Percentiles rank a stretch among this genome's conserved stretches.
Conservation (phyloP, 192 early-diverging fungal species). For the Piromyces finnis region DNA sequence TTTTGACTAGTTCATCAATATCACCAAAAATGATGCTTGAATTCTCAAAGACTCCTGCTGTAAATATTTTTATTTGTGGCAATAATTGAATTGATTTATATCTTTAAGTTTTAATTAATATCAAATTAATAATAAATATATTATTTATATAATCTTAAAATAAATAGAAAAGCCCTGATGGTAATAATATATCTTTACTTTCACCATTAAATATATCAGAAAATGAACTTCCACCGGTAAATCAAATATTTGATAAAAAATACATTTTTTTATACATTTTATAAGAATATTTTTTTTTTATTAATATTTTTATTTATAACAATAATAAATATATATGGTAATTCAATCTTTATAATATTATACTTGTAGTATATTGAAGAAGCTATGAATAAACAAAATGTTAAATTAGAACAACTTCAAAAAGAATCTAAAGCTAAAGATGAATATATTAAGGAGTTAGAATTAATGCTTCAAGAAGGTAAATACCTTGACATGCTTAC, state of each 20-base stretch:
- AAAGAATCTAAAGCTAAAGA: background rate
- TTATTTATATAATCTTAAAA: too few species aligned
- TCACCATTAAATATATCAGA: background rate
- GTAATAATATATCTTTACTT: background rate
- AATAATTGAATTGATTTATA: too few species aligned
- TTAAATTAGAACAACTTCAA: background rate
- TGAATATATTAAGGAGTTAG: background rate
- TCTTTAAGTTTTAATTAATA: too few species aligned
- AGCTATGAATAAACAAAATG: background rate
- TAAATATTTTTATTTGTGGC: too few species aligned
- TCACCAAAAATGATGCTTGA: background rate
- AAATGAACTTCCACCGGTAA: background rate
- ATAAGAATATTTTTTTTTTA: background rate
- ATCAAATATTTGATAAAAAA: too few species aligned
- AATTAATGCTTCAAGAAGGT: background rate
- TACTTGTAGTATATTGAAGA: background rate
- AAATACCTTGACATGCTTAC: background rate
- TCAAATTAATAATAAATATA: too few species aligned
- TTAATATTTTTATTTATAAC: too few species aligned
- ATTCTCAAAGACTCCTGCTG: background rate
- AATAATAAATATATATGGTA: too few species aligned
- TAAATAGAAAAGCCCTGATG: too few species aligned
- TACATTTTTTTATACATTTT: background rate
- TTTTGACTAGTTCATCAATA: conserved; percentile 30
- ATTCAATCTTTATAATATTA: too few species aligned